These are phyloP conservation scores for Sporothrix inflata DNA, from an alignment of 2,329 filamentous ascomycete species.

Conservation along the genomic window DNA sequence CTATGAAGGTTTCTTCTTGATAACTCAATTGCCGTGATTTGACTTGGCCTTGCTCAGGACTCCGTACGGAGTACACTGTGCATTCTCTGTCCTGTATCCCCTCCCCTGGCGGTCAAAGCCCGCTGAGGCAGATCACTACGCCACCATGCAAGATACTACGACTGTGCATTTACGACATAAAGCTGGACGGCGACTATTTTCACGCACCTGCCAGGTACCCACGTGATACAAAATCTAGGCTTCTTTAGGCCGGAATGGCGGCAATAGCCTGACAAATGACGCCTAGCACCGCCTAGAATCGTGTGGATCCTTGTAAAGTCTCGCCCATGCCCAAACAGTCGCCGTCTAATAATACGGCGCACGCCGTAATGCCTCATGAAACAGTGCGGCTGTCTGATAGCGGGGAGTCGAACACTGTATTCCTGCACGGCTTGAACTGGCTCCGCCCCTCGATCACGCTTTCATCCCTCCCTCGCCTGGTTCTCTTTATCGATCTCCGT, in stretches of 20 bases:
- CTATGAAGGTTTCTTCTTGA: not conserved
- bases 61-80: too few species aligned
- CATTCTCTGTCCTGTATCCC: too few species aligned
- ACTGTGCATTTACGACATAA: not conserved
- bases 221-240: not conserved
- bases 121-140: not conserved
- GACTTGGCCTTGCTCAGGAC: too few species aligned
- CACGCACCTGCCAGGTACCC: not conserved
- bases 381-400: slow-evolving; percentile 6
- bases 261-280: slow-evolving; percentile 8
- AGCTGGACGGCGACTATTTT: not conserved
- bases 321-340: not conserved
- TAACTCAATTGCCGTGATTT: slow-evolving; percentile 1
- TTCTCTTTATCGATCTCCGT: slow-evolving; percentile 17
- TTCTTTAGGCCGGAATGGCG: not conserved
- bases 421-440: not conserved
- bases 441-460: slow-evolving; percentile 21
- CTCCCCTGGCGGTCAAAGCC: too few species aligned
- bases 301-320: not conserved
- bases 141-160: not conserved
- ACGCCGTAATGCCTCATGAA: not conserved
- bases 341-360: not conserved
- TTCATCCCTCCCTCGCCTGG: slow-evolving; percentile 11
- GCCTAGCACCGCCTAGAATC: not conserved
- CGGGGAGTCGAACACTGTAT: not conserved